Evolutionary conservation across 208 protist species (phyloP).

Genomic region (Lotmaria passim): DNA sequence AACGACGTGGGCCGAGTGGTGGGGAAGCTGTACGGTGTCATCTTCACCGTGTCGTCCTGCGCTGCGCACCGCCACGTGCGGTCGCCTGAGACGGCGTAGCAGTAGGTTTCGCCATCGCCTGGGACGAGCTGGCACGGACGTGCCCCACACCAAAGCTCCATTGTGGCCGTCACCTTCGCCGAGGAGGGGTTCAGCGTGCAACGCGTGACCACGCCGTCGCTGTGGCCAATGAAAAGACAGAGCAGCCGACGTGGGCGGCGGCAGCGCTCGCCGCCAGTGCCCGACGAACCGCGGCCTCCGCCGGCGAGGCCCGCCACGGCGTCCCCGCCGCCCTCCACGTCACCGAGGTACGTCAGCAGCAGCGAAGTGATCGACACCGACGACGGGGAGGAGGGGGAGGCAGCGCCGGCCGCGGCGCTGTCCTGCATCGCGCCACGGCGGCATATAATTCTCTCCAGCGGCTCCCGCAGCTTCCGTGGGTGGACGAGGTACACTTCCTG

Average conservation of each 20-base stretch:
- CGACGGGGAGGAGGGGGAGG: no score
- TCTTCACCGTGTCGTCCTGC: conserved; percentile 56
- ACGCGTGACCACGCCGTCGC: conserved; percentile 69
- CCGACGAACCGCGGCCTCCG: conserved; percentile 9
- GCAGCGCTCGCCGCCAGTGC: conserved; percentile 1
- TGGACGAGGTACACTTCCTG: conserved; percentile 78
- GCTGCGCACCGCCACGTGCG: conserved; percentile 78
- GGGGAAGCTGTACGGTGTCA: conserved; percentile 79
- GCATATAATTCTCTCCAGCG: conserved; percentile 71
- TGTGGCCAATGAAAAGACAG: conserved; percentile 79
- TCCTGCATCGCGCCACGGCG: neutral
- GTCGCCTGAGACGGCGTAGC: conserved; percentile 71
- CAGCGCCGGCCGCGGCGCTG: neutral
- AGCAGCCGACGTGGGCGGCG: conserved; percentile 35
- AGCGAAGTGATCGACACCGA: conserved; percentile 63
- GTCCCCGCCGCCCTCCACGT: conserved; percentile 14
- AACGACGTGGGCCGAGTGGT: conserved; percentile 56
- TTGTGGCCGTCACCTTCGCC: conserved; percentile 57
- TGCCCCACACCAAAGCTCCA: conserved; percentile 57
- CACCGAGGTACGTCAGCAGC: conserved; percentile 73
- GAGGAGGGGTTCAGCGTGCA: conserved; percentile 67
- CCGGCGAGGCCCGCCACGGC: conserved; percentile 15
- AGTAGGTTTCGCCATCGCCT: conserved; percentile 71
- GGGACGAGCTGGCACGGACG: conserved; percentile 69
- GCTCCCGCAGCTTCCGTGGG: conserved; percentile 60